Evolutionary conservation across 352 stramenopile species (phyloP).

Genomic region (Phytophthora nicotianae): DNA sequence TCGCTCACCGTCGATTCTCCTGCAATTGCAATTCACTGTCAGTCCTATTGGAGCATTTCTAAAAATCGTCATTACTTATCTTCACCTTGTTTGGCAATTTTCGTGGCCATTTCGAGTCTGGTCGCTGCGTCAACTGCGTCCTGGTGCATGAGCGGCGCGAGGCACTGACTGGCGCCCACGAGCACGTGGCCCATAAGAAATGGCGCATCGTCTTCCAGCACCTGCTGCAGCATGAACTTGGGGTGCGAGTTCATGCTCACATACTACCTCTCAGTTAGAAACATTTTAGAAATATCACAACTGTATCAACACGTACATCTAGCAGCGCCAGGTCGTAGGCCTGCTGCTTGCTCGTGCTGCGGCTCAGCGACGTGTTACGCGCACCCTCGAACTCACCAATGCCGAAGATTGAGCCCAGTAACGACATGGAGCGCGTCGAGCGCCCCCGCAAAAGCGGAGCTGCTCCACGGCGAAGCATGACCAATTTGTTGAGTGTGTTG

Average conservation of each 20-base stretch:
- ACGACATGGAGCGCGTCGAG: conserved; percentile 54
- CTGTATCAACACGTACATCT: conserved; percentile 43
- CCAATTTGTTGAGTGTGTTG: background rate
- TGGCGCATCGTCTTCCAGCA: conserved; percentile 57
- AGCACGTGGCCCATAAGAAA: conserved; percentile 89
- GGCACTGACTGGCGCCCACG: conserved; percentile 72
- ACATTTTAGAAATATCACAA: conserved; percentile 14
- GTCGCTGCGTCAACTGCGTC: conserved; percentile 60
- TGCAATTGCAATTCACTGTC: conserved; percentile 14
- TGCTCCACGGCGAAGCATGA: conserved; percentile 18
- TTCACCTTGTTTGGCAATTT: conserved; percentile 48
- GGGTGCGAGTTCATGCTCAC: conserved; percentile 82
- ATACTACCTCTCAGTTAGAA: conserved; percentile 51
- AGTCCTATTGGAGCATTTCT: conserved; percentile 9
- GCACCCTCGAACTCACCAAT: conserved; percentile 83
- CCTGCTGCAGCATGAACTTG: conserved; percentile 74
- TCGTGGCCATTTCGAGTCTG: conserved; percentile 36
- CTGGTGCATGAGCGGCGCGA: conserved; percentile 67
- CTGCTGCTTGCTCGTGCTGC: conserved; percentile 68
- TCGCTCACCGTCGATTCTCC: conserved; percentile 43
- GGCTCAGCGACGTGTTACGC: conserved; percentile 60
- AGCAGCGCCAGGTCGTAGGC: conserved; percentile 75
- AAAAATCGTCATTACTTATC: background rate
- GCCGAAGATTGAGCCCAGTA: conserved; percentile 78
- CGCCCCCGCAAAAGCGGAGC: conserved; percentile 10